Evolutionary conservation across 2,329 filamentous ascomycete genomes (phyloP), one percentile per base, ranked within the genome.

Genomic region (Alternaria hordeiaustralica): DNA sequence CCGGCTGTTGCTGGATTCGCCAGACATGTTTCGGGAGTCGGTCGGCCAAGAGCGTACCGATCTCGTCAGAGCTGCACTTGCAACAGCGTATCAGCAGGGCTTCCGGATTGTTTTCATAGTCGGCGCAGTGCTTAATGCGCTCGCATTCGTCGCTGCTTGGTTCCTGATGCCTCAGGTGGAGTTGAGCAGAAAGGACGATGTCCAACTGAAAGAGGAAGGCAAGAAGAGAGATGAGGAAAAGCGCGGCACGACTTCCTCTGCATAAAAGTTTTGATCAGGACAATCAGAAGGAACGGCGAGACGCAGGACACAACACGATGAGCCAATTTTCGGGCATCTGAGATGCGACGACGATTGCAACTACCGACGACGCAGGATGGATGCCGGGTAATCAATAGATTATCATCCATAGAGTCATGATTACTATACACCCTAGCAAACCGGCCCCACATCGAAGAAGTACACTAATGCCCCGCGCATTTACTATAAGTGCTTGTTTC

Each of bases 191-290:
- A 43, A 60, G 8, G 69, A 71, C 30, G 69, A 71, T 59, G 61
- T 63, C 18, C 61, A 66, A 12, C 26, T 71, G n/a, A 70, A 71
- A 44, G 67, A 67, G 55, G 70, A 71, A 59, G 70, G 69, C 10
- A 54, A 56, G 55, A 61, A 26, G 25, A 63, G 65, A 23, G 53
- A 67, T 6, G 51, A 58, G n/a, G 64, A 63, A 44, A 62, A 66
- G 43, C 51, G 43, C 7, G 57, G 41, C 12, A 60, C 61, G n/a
- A 18, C 41, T 15, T 46, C 47, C 18, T 1, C 30, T 25, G 49
- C 43, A 6, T 62, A 13, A 13, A 23, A 18, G 11, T 15, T 9
- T 36, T 12, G 18, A n/a, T 9, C 20, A 9, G n/a, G 9, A 13
- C 0, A 1, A 23, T 8, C 6, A 2, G 28, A 36, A 28, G 30